Evolutionary conservation across 768 basidiomycete genomes (phyloP).

Genomic region (Boletus subcaerulescens): DNA sequence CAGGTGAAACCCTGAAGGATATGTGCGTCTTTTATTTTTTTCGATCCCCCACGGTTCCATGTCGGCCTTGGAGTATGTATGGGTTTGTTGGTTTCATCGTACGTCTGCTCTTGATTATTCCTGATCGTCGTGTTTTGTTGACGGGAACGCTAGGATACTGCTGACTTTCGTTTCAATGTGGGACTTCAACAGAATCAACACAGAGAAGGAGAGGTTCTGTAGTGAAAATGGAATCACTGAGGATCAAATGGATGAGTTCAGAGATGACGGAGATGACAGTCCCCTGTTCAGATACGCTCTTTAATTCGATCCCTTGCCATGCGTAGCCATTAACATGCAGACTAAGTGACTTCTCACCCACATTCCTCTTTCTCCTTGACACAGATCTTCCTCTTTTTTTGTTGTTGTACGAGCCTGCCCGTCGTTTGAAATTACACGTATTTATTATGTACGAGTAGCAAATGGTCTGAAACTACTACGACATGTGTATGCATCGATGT

Average conservation of each 20-base stretch:
- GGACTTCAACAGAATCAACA: conserved; percentile 46
- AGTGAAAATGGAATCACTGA: conserved; percentile 41
- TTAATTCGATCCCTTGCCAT: conserved; percentile 2
- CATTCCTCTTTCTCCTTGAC: background rate
- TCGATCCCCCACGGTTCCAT: conserved; percentile 36
- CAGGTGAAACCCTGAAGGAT: conserved; percentile 25
- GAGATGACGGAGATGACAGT: conserved; percentile 47
- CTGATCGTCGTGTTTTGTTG: conserved; percentile 24
- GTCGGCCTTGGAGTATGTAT: conserved; percentile 31
- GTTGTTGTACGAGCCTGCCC: too few relatives aligned
- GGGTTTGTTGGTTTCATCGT: conserved; percentile 25
- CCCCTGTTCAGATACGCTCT: conserved; percentile 49
- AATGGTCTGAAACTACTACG: too few relatives aligned
- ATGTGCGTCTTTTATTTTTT: conserved; percentile 41
- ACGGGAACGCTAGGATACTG: conserved; percentile 33
- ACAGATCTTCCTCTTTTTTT: too few relatives aligned
- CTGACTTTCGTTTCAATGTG: conserved; percentile 41
- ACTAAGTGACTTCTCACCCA: background rate
- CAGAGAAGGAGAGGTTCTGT: conserved; percentile 42
- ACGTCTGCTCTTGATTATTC: conserved; percentile 8
- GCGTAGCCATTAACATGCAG: too few relatives aligned
- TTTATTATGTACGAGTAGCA: too few relatives aligned
- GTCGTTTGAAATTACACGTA: too few relatives aligned
- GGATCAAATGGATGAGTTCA: conserved; percentile 38
- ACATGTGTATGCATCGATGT: too few relatives aligned